Evolutionary conservation across 805 yeast species (phyloP).

Genomic region (Candida rishiriensis): DNA sequence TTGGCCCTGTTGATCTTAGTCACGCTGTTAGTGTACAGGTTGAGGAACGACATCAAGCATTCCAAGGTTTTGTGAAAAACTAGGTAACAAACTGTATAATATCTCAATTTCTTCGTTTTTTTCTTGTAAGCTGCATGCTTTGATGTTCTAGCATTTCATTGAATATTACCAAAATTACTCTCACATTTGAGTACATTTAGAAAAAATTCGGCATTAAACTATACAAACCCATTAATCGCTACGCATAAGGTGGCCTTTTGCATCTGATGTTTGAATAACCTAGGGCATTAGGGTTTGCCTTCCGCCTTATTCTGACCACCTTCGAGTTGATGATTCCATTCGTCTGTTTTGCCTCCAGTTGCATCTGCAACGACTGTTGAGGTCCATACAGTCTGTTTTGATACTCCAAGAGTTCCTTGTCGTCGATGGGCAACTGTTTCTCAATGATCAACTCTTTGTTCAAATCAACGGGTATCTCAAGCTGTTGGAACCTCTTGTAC

Average conservation of each 20-base stretch:
- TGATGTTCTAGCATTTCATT: neutral
- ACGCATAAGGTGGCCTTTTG: constrained; percentile 40
- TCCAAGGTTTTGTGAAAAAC: constrained; percentile 43
- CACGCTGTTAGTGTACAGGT: constrained; percentile 43
- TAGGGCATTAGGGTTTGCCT: constrained; percentile 45
- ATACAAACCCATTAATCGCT: constrained; percentile 1
- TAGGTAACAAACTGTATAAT: neutral
- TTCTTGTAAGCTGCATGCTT: neutral
- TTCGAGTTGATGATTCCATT: constrained; percentile 32
- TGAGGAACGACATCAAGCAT: constrained; percentile 61
- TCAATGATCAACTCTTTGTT: constrained; percentile 27
- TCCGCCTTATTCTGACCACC: constrained; percentile 38
- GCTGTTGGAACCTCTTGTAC: constrained; percentile 13
- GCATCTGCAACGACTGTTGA: constrained; percentile 22
- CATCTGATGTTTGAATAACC: constrained; percentile 42
- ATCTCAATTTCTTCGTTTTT: neutral
- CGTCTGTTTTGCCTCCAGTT: constrained; percentile 21
- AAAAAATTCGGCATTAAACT: neutral
- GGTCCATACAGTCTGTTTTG: constrained; percentile 23
- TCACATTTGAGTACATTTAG: neutral
- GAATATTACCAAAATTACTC: neutral
- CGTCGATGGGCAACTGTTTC: constrained; percentile 27
- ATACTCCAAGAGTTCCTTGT: constrained; percentile 36
- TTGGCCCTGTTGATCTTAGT: constrained; percentile 36
- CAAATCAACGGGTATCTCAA: constrained; percentile 16